Percentiles rank a stretch among this genome's conserved stretches.
phyloP scores from a whole-genome alignment of 441 rosid genomes.

The Breynia disticha region DNA sequence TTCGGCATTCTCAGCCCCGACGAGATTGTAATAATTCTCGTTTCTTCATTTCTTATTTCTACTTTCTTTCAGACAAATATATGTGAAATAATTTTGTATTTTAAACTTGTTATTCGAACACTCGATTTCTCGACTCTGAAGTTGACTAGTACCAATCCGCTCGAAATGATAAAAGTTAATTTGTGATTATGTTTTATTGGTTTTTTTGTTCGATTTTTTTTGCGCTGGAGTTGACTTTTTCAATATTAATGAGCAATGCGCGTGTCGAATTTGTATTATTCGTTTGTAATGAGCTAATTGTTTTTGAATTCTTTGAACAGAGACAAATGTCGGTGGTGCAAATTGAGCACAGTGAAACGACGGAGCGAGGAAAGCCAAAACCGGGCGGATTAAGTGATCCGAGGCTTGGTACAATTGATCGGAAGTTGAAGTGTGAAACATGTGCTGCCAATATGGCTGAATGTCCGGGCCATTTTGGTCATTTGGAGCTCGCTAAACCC shows the following conservation, averaged over 20 bases:
- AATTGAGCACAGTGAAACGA: slow-evolving; percentile 86
- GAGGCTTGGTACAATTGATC: slow-evolving; percentile 81
- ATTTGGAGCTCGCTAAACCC: slow-evolving; percentile 96
- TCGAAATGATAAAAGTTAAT: too few relatives aligned
- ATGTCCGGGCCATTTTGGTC: slow-evolving; percentile 97
- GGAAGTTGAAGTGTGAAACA: slow-evolving; percentile 90
- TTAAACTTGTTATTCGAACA: too few relatives aligned
- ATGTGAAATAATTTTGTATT: too few relatives aligned
- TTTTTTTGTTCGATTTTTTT: too few relatives aligned
- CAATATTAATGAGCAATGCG: not conserved
- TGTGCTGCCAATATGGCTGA: slow-evolving; percentile 97
- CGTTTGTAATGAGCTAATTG: slow-evolving; percentile 1
- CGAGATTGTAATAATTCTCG: slow-evolving; percentile 44
- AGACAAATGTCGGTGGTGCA: slow-evolving; percentile 97
- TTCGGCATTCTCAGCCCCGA: slow-evolving; percentile 71
- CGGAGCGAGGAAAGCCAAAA: slow-evolving; percentile 93
- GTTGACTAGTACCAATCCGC: too few relatives aligned
- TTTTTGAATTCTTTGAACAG: slow-evolving; percentile 30
- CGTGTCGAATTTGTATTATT: too few relatives aligned
- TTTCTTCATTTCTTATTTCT: not conserved
- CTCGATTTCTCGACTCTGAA: too few relatives aligned
- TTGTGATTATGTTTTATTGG: too few relatives aligned
- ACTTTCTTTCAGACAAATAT: too few relatives aligned
- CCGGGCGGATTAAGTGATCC: slow-evolving; percentile 75
- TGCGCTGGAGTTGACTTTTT: too few relatives aligned